Conservation (phyloP, 352 stramenopile species). For the Pythium periplocum region DNA sequence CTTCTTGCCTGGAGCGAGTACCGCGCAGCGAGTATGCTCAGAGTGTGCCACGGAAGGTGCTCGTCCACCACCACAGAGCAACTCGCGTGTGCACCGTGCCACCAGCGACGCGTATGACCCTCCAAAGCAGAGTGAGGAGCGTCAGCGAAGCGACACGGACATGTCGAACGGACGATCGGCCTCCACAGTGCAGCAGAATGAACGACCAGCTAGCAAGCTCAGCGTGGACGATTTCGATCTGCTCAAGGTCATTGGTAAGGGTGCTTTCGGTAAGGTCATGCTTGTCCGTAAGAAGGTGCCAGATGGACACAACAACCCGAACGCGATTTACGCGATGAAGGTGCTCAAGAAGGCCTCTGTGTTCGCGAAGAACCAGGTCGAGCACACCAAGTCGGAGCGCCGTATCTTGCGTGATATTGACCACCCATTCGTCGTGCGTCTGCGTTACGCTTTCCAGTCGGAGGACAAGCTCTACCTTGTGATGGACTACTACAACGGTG, state of each 20-base stretch:
- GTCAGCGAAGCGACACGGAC: slow-evolving; percentile 64
- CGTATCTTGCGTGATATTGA: slow-evolving; percentile 88
- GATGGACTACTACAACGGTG: slow-evolving; percentile 92
- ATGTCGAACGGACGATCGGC: slow-evolving; percentile 60
- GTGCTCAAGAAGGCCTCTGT: slow-evolving; percentile 90
- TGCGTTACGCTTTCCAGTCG: slow-evolving; percentile 93
- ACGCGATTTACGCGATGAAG: slow-evolving; percentile 92
- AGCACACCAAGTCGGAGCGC: slow-evolving; percentile 91
- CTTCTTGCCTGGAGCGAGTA: slow-evolving; percentile 78
- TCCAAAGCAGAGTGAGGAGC: slow-evolving; percentile 27
- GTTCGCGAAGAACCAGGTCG: slow-evolving; percentile 91
- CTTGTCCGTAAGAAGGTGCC: slow-evolving; percentile 90
- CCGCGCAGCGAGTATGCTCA: slow-evolving; percentile 83
- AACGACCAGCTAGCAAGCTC: slow-evolving; percentile 35
- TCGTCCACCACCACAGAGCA: slow-evolving; percentile 17
- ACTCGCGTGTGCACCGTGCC: slow-evolving; percentile 36
- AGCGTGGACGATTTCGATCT: slow-evolving; percentile 93
- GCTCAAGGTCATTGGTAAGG: slow-evolving; percentile 94
- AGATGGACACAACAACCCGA: slow-evolving; percentile 50
- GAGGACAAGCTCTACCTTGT: slow-evolving; percentile 91
- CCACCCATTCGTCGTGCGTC: slow-evolving; percentile 91
- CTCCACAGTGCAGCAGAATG: slow-evolving; percentile 26
- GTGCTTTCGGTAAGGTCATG: slow-evolving; percentile 96
- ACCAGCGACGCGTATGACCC: slow-evolving; percentile 42
- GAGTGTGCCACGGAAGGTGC: slow-evolving; percentile 83